phyloP scores from a whole-genome alignment of 805 yeast species.

The Saturnispora galanensis region DNA sequence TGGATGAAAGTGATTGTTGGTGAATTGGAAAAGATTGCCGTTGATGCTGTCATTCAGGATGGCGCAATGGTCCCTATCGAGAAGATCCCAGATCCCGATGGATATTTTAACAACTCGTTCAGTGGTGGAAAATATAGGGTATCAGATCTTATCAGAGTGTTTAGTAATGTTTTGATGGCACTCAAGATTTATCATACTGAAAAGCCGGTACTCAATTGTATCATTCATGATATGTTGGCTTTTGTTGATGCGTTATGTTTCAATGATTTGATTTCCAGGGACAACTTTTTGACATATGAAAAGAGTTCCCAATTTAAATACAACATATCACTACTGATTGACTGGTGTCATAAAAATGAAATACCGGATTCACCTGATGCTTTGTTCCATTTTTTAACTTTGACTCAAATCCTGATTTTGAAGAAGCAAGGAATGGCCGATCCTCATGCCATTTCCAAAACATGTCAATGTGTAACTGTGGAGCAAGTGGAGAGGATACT shows the following conservation, averaged over 20 bases:
- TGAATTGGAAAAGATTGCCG: slow-evolving; percentile 6
- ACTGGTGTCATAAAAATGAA: slow-evolving; percentile 11
- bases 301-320: slow-evolving; percentile 5
- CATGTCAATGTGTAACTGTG: slow-evolving; percentile 5
- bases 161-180: slow-evolving; percentile 8
- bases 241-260: slow-evolving; percentile 10
- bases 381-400: slow-evolving; percentile 8
- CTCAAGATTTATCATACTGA: slow-evolving; percentile 10
- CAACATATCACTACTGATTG: slow-evolving; percentile 9
- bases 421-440: slow-evolving; percentile 10
- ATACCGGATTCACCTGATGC: slow-evolving; percentile 12
- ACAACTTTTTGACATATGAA: slow-evolving; percentile 6
- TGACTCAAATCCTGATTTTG: slow-evolving; percentile 9
- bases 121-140: slow-evolving; percentile 8
- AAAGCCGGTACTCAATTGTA: slow-evolving; percentile 1
- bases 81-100: neutral
- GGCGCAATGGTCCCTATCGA: neutral
- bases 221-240: slow-evolving; percentile 8
- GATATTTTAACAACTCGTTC: slow-evolving; percentile 6
- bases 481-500: slow-evolving; percentile 10
- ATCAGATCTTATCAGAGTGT: slow-evolving; percentile 9
- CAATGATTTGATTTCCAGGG: slow-evolving; percentile 8
- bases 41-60: slow-evolving; percentile 10
- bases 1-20: slow-evolving; percentile 10
- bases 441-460: slow-evolving; percentile 3